Percentiles rank a stretch among this genome's conserved stretches.
These are phyloP conservation scores for Mallotus repandus DNA, from an alignment of 441 rosid genomes.

Conservation along the genomic window DNA sequence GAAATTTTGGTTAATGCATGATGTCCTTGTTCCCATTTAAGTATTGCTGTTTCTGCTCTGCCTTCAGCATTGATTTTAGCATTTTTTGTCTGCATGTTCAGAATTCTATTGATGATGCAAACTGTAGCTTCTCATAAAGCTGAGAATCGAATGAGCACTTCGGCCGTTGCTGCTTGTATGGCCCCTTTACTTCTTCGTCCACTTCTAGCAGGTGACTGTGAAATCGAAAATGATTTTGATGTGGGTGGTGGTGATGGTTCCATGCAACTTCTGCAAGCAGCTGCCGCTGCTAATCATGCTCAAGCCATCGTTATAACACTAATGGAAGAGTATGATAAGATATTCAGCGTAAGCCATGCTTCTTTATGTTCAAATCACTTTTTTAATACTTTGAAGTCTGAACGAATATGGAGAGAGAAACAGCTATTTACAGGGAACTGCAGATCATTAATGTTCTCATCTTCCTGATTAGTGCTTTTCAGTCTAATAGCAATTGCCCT, in stretches of 20 bases:
- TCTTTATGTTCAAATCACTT: not conserved
- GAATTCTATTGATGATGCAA: slow-evolving; percentile 97
- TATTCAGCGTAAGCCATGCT: slow-evolving; percentile 76
- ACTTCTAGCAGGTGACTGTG: slow-evolving; percentile 95
- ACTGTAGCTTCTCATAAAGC: slow-evolving; percentile 70
- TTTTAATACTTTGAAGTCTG: not conserved
- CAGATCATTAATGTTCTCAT: not conserved
- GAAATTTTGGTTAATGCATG: not conserved
- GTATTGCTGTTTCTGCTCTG: not conserved
- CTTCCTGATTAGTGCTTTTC: not conserved
- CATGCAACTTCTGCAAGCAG: slow-evolving; percentile 92
- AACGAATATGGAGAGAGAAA: slow-evolving; percentile 2
- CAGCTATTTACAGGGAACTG: not conserved
- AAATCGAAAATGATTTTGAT: slow-evolving; percentile 81
- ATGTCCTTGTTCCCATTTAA: not conserved
- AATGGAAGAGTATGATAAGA: slow-evolving; percentile 78
- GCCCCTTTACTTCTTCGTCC: slow-evolving; percentile 99
- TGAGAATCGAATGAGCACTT: slow-evolving; percentile 88
- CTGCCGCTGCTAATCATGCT: slow-evolving; percentile 99
- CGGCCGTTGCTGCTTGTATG: slow-evolving; percentile 99
- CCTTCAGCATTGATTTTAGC: slow-evolving; percentile 8
- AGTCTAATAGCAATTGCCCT: not conserved
- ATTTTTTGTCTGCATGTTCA: slow-evolving; percentile 33
- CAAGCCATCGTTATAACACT: slow-evolving; percentile 94
- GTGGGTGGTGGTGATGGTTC: slow-evolving; percentile 95